These are phyloP conservation scores for Chlamydomonas schloesseri DNA, from an alignment of 139 green algal genomes.

Conservation along the genomic window DNA sequence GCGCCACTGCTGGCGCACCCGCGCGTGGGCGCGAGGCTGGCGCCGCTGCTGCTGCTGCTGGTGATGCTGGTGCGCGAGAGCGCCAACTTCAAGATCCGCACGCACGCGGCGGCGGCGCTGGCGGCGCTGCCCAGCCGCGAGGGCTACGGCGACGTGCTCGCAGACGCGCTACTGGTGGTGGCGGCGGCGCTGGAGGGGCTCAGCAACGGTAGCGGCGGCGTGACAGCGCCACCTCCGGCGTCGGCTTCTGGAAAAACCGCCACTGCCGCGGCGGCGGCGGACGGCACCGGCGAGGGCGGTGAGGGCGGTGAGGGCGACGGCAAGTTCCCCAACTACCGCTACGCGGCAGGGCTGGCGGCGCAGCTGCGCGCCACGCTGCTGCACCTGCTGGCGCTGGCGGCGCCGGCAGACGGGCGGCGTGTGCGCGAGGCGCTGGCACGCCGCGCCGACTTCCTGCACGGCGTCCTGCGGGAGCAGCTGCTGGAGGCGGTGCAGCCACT, in stretches of 20 bases:
- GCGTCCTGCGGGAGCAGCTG: neutral
- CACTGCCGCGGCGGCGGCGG: neutral
- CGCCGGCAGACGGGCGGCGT: conserved; percentile 15
- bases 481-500: conserved; percentile 28
- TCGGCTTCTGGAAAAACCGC: too few species aligned
- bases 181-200: conserved; percentile 53
- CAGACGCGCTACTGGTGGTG: conserved; percentile 64
- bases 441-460: conserved; percentile 16
- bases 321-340: conserved; percentile 46
- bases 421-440: conserved; percentile 16
- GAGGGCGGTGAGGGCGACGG: neutral
- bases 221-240: neutral
- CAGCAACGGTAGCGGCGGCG: conserved; percentile 14
- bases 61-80: conserved; percentile 73
- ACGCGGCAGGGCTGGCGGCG: conserved; percentile 7
- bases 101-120: conserved; percentile 72
- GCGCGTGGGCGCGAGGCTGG: neutral
- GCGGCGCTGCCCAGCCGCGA: conserved; percentile 34
- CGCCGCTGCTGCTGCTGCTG: conserved; percentile 63
- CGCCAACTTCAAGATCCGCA: conserved; percentile 80
- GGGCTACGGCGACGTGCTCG: conserved; percentile 56
- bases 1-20: conserved; percentile 1
- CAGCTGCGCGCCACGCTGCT: conserved; percentile 48
- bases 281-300: conserved; percentile 9
- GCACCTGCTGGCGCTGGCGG: conserved; percentile 43